Evolutionary conservation across 306 rosid genomes (phyloP).

Genomic region (Acacia acuminata): DNA sequence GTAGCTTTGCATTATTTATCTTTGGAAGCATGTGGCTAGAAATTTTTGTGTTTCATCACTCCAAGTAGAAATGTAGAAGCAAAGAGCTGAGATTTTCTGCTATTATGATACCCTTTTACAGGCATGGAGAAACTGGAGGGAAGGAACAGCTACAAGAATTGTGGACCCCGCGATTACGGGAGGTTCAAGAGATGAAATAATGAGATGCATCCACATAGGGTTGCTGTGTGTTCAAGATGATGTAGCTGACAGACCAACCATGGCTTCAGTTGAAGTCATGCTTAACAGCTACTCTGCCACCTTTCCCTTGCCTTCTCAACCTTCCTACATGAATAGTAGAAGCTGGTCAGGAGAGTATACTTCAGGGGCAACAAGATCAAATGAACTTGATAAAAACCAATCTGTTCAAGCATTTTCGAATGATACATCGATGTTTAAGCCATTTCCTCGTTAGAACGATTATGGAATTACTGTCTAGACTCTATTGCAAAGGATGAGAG

Average conservation of each 20-base stretch:
- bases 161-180: conserved; percentile 38
- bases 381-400: background rate
- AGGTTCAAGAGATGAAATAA: conserved; percentile 28
- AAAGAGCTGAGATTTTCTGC: background rate
- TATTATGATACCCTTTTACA: conserved; percentile 4
- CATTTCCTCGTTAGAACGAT: conserved; percentile 30
- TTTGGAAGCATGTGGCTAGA: background rate
- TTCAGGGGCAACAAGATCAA: conserved; percentile 9
- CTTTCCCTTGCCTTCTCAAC: conserved; percentile 40
- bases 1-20: background rate
- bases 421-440: conserved; percentile 25
- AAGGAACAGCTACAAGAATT: conserved; percentile 31
- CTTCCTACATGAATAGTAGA: conserved; percentile 20
- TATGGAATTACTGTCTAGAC: background rate
- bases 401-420: conserved; percentile 7
- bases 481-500: no score
- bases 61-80: background rate
- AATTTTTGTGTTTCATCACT: background rate
- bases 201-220: conserved; percentile 63
- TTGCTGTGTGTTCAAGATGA: conserved; percentile 60
- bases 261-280: conserved; percentile 44
- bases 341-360: conserved; percentile 1
- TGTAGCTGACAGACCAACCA: conserved; percentile 45
- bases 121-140: conserved; percentile 60
- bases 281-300: conserved; percentile 40